Conservation (phyloP, 495 filamentous ascomycete genomes). For the Hypoxylon fuscum region DNA sequence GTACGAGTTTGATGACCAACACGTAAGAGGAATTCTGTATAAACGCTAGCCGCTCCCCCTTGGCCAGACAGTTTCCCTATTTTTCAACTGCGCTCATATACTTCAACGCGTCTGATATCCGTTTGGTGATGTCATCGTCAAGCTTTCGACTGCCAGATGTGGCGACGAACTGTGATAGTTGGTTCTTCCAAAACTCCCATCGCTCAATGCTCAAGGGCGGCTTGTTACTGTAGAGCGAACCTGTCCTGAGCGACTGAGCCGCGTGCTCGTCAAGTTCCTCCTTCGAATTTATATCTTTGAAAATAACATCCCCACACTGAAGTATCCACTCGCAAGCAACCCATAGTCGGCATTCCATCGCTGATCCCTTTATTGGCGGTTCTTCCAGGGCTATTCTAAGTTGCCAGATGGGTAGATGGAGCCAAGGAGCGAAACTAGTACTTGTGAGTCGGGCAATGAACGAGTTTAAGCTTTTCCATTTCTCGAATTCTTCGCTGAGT, state of each 20-base stretch:
- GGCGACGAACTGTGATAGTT: constrained; percentile 5
- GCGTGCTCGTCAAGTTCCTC: constrained; percentile 7
- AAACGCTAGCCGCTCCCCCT: too few species aligned
- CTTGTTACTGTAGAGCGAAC: not conserved
- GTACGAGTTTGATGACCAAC: too few species aligned
- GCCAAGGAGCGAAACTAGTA: constrained; percentile 1
- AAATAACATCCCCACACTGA: constrained; percentile 5
- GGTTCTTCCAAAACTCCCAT: constrained; percentile 13
- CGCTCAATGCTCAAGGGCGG: constrained; percentile 1
- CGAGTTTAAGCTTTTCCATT: constrained; percentile 11
- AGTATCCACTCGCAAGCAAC: constrained; percentile 6
- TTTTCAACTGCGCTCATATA: too few species aligned
- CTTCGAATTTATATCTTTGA: constrained; percentile 4
- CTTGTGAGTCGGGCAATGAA: constrained; percentile 12
- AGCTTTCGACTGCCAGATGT: constrained; percentile 1
- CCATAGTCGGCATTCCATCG: constrained; percentile 10
- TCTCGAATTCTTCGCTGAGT: constrained; percentile 5
- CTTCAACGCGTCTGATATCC: constrained; percentile 9
- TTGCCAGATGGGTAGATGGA: constrained; percentile 8
- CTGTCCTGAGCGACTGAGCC: constrained; percentile 2
- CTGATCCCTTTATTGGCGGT: constrained; percentile 4
- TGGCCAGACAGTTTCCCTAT: too few species aligned
- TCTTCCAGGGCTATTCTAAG: constrained; percentile 12
- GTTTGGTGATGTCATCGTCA: constrained; percentile 1
- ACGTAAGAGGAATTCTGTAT: too few species aligned